A percentile compares a stretch with the other conserved stretches of the same genome.
Conservation (phyloP, 441 rosid species). For the Omphalea diandra region DNA sequence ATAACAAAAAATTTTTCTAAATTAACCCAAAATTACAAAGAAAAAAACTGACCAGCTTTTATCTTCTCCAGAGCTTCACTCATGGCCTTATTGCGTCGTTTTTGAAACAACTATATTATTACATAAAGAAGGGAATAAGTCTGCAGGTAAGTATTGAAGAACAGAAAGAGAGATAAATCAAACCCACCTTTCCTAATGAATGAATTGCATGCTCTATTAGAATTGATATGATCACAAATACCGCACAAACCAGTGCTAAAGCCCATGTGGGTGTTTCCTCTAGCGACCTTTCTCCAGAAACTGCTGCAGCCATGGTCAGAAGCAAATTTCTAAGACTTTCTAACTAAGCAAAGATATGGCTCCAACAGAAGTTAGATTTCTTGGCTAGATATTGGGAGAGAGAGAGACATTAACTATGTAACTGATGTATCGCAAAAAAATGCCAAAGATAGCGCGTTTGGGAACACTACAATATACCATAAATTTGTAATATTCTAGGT, state of each 20-base stretch:
- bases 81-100: conserved; percentile 53
- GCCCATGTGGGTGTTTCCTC: conserved; percentile 64
- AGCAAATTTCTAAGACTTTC: background rate
- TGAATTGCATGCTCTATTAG: conserved; percentile 47
- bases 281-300: conserved; percentile 37
- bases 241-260: conserved; percentile 47
- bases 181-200: conserved; percentile 41
- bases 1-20: background rate
- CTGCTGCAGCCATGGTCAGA: conserved; percentile 33
- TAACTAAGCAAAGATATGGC: background rate
- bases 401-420: conserved; percentile 13
- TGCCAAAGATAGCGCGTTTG: background rate
- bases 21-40: background rate
- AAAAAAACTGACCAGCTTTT: conserved; percentile 39
- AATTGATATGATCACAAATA: conserved; percentile 45
- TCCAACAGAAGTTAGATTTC: background rate
- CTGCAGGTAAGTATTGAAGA: background rate
- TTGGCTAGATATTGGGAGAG: background rate
- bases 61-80: conserved; percentile 62
- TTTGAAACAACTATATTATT: conserved; percentile 55
- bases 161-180: background rate
- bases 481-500: conserved; percentile 2
- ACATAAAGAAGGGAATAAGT: background rate
- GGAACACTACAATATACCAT: background rate
- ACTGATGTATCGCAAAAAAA: background rate